Evolutionary conservation across 345 rosid genomes (phyloP).

Genomic region (Cardamine occulta): DNA sequence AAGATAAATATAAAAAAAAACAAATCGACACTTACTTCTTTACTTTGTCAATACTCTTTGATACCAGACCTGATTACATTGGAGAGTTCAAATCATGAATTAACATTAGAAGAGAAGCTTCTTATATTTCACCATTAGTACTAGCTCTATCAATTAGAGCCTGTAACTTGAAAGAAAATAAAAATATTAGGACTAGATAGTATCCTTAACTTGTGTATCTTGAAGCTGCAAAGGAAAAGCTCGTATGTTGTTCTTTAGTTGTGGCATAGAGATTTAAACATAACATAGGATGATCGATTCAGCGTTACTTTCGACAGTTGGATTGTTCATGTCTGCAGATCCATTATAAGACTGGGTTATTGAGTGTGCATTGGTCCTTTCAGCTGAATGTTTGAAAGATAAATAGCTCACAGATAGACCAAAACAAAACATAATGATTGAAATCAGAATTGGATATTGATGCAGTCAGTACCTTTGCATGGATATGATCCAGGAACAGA

Average conservation of each 20-base stretch:
- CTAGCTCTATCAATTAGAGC: no score
- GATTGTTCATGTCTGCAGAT: slow-evolving; percentile 48
- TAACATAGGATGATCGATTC: background rate
- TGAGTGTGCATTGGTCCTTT: slow-evolving; percentile 49
- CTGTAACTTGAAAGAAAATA: no score
- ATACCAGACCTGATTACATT: no score
- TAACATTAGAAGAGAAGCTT: no score
- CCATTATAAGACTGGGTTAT: slow-evolving; percentile 48
- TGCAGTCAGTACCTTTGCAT: slow-evolving; percentile 59
- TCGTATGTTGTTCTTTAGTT: background rate
- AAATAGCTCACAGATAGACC: no score
- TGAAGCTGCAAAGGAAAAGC: slow-evolving; percentile 49
- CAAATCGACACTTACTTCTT: no score
- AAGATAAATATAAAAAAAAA: no score
- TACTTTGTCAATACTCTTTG: no score
- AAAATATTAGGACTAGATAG: no score
- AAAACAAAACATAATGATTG: background rate
- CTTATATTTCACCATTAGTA: no score
- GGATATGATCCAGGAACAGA: slow-evolving; percentile 60
- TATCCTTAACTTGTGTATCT: no score
- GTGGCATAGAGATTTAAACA: slow-evolving; percentile 11
- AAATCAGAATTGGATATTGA: background rate
- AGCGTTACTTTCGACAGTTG: slow-evolving; percentile 61
- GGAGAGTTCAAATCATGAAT: no score
- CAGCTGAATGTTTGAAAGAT: slow-evolving; percentile 48